phyloP scores from a whole-genome alignment of 768 basidiomycete genomes.

The Hydnomerulius pinastri region DNA sequence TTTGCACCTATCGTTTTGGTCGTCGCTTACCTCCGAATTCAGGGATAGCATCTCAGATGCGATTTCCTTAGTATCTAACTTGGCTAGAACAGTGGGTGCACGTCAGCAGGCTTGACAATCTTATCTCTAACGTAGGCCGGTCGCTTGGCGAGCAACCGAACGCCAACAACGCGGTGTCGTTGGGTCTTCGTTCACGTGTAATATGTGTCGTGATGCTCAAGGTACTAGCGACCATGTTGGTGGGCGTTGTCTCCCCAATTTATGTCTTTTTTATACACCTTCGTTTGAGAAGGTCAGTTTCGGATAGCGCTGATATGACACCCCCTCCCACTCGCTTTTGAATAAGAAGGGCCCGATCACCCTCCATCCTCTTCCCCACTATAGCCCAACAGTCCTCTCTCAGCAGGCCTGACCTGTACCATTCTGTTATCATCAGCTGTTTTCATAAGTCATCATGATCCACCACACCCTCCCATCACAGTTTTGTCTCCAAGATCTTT shows the following conservation, averaged over 20 bases:
- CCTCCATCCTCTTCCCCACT: conserved; percentile 1
- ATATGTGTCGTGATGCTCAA: conserved; percentile 31
- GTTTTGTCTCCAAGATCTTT: conserved; percentile 38
- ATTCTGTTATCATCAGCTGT: conserved; percentile 11
- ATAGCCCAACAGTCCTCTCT: conserved; percentile 13
- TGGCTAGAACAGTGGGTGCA: conserved; percentile 18
- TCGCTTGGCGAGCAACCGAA: conserved; percentile 23
- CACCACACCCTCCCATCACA: conserved; percentile 35
- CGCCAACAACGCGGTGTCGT: conserved; percentile 29
- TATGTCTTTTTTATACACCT: conserved; percentile 27
- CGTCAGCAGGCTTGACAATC: conserved; percentile 24
- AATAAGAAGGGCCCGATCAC: conserved; percentile 31
- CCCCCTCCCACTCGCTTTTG: conserved; percentile 17
- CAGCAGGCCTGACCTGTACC: conserved; percentile 31
- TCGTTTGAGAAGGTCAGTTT: conserved; percentile 20
- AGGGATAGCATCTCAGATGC: conserved; percentile 19
- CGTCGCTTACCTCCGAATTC: conserved; percentile 6
- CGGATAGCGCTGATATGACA: conserved; percentile 22
- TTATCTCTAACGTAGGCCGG: conserved; percentile 14
- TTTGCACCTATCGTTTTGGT: background rate
- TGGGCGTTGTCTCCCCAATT: conserved; percentile 26
- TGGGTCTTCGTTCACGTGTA: conserved; percentile 31
- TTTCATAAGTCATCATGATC: conserved; percentile 27
- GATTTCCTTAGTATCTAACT: conserved; percentile 12
- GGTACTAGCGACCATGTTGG: conserved; percentile 30